Evolutionary conservation across 495 filamentous ascomycete genomes (phyloP), one percentile per base, ranked within the genome.

Genomic region (Tuber calosporum): DNA sequence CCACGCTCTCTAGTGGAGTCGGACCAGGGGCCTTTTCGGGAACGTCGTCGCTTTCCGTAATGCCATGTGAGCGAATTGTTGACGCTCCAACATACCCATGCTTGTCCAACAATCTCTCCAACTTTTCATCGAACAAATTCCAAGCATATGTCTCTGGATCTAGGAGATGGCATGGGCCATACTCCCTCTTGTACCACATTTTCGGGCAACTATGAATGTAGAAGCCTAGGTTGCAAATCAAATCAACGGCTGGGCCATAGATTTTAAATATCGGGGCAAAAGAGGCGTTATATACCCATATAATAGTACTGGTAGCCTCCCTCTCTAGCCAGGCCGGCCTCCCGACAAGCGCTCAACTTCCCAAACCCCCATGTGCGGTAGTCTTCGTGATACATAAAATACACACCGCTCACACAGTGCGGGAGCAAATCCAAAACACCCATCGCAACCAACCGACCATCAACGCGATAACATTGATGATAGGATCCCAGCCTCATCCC

Each of bases 381-480:
- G 38, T 92, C 91, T 75, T 91, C 89, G 81, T 97, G 91, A 81
- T 99, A 95, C 84, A 97, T 87, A 80, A 97, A 92, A 82, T 99
- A 99, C 45, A 98, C 95, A 30, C 91, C 92, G 83, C 94, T 97
- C 41, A 99, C 92, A 73, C 89, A 90, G 72, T 91, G 85, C 0
- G 94, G 95, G 39, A 97, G 86, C 13, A 98, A 83, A 81, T 99
- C 95, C 42, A 99, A 84, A 15, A 98, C 93, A 2, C 90, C 91
- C 71, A 99, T 87, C 22, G 95, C 95, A 45, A 98, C 89, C 43
- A 99, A 86, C 70, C 89, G 86, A 26, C 93, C 95, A 82, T 97
- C 93, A 37, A 99, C 84, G 40, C 95, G 88, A 83, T 99, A 97
- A 84, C 92, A 95, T 82, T 97, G 94, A 81, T 99, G 95, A 83